Conservation (phyloP, 75 land plant species). For the Adiantum capillusveneris region DNA sequence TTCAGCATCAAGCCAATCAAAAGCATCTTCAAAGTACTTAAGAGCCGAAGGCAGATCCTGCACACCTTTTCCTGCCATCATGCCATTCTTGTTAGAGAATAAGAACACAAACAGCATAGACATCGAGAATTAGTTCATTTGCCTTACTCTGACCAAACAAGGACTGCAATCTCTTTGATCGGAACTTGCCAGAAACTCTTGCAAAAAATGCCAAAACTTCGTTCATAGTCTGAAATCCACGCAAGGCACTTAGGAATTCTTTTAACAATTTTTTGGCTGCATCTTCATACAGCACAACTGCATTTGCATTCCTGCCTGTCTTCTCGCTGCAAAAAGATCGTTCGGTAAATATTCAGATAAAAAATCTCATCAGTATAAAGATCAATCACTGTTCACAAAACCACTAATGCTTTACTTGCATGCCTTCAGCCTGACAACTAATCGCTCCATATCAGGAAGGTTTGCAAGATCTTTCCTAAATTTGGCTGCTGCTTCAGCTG, state of each 20-base stretch:
- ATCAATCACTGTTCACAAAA: too few species aligned
- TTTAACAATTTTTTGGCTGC: constrained; percentile 75
- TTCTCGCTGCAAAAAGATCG: constrained; percentile 46
- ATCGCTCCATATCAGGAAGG: constrained; percentile 88
- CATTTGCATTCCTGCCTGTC: constrained; percentile 74
- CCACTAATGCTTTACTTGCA: constrained; percentile 56
- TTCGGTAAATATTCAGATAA: too few species aligned
- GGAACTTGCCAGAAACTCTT: constrained; percentile 17
- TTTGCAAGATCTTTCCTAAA: constrained; percentile 62
- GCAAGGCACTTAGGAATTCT: constrained; percentile 66
- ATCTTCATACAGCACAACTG: constrained; percentile 87
- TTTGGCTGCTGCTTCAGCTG: constrained; percentile 36
- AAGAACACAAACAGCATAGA: too few species aligned
- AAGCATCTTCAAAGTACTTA: constrained; percentile 69
- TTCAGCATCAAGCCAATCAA: constrained; percentile 94
- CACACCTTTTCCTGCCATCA: constrained; percentile 52
- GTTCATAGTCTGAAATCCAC: constrained; percentile 63
- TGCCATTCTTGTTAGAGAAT: background rate
- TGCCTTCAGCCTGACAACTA: constrained; percentile 66
- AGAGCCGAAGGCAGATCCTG: constrained; percentile 43
- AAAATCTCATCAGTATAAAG: too few species aligned
- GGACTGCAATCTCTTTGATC: constrained; percentile 36
- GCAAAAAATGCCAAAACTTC: constrained; percentile 51
- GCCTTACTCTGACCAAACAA: constrained; percentile 16
- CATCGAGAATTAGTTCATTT: too few species aligned